These are phyloP conservation scores for Cercophora samala DNA, from an alignment of 495 filamentous ascomycete genomes.

Conservation along the genomic window DNA sequence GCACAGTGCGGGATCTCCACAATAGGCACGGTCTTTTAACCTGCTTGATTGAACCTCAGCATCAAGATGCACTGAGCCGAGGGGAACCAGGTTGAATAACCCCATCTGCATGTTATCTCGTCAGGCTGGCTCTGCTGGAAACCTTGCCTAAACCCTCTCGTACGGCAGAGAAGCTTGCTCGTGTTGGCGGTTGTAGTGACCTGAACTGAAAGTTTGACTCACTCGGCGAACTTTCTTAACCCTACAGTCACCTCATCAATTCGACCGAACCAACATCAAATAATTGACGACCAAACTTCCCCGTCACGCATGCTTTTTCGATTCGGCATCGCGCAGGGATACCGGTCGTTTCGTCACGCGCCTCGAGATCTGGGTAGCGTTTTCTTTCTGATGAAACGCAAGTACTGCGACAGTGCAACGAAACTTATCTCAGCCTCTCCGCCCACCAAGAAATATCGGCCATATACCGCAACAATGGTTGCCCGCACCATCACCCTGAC, in stretches of 20 bases:
- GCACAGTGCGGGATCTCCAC: no score
- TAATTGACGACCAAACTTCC: constrained; percentile 12
- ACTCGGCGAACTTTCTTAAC: background rate
- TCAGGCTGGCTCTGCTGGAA: no score
- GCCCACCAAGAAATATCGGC: constrained; percentile 4
- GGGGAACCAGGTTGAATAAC: no score
- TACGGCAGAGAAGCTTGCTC: no score
- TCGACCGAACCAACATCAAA: background rate
- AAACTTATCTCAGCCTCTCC: constrained; percentile 10
- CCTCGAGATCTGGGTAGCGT: background rate
- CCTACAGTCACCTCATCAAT: constrained; percentile 9
- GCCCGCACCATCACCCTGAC: constrained; percentile 47
- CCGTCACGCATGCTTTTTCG: background rate
- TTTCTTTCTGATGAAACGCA: constrained; percentile 26
- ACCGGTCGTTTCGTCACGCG: background rate
- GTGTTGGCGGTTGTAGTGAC: background rate
- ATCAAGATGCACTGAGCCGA: no score
- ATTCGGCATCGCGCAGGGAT: constrained; percentile 4
- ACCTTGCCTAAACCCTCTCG: no score
- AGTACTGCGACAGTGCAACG: constrained; percentile 7
- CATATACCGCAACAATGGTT: background rate
- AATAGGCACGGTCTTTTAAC: no score
- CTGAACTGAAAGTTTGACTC: background rate
- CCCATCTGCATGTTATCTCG: no score
- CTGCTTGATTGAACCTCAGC: no score